Base-by-base conservation (phyloP, 1,139 yeast species). In the Kluyveromyces sp. region DNA sequence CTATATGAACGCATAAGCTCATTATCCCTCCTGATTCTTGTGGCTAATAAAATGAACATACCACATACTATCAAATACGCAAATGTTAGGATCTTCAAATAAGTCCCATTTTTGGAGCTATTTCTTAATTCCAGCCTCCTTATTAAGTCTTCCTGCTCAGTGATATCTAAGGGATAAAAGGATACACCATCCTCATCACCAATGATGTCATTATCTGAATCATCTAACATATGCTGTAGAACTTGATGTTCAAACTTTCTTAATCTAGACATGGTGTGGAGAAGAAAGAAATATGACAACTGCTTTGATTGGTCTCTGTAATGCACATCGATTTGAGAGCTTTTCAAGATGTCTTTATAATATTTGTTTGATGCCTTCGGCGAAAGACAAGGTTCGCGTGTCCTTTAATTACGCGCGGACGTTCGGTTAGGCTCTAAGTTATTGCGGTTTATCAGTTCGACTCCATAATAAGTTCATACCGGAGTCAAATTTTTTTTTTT, bases 131-230 rank as follows among this genome's bases (percentile, higher is more conserved):
- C 64, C 29, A 62, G 54, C 29, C 44, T 51, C 40, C 54, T 51
- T 30, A 63, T 59, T 44, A 60, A 45, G 39, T 57, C 58, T 36
- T 61, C 65, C 46, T 63, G 67, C 28, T 62, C 67, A 25, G 58
- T 60, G 8, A 54, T 53, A 45, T 60, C 66, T 43, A 63, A 37
- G 8, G 65, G 65, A 6, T 49, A 47, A 27, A 49, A 48, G 10
- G 46, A 42, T n/a, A 48, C 41, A 6, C 45, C 57, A 36, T 28
- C 15, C 29, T 26, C 31, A 21, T 37, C 29, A 4, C 25, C n/a
- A 27, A 21, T 8, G n/a, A 45, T 53, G 5, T 34, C 44, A 25
- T 36, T 49, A 27, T 47, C 42, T 38, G 39, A 34, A 34, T 45
- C 45, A 37, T 43, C 49, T 34, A 45, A 27, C 33, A 48, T 48